phyloP scores from a whole-genome alignment of 495 filamentous ascomycete species.

The Aspergillus panamensis region DNA sequence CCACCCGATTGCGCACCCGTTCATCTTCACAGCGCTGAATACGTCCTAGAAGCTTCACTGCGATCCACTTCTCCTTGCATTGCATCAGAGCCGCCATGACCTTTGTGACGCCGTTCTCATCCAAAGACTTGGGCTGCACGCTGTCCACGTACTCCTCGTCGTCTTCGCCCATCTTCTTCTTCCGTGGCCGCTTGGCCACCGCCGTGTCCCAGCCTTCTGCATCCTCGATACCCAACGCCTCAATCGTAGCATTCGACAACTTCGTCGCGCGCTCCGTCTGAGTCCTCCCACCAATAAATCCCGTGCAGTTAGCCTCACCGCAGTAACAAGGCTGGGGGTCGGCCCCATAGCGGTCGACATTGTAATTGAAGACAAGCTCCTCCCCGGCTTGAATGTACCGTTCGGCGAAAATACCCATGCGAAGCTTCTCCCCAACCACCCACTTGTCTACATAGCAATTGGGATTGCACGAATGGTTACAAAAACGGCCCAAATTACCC shows the following conservation, averaged over 20 bases:
- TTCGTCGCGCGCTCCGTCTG: conserved; percentile 96
- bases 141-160: conserved; percentile 97
- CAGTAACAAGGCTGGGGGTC: conserved; percentile 97
- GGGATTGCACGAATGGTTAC: conserved; percentile 98
- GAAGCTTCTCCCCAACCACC: conserved; percentile 96
- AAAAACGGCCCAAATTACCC: conserved; percentile 93
- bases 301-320: conserved; percentile 89
- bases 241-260: conserved; percentile 82
- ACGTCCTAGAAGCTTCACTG: conserved; percentile 86
- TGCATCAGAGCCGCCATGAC: conserved; percentile 99
- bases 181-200: conserved; percentile 81
- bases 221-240: conserved; percentile 94
- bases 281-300: conserved; percentile 95
- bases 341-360: conserved; percentile 96
- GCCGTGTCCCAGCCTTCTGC: conserved; percentile 87
- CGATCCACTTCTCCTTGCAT: conserved; percentile 99
- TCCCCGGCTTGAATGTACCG: conserved; percentile 83
- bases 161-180: conserved; percentile 90
- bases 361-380: conserved; percentile 99
- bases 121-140: conserved; percentile 75
- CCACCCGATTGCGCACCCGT: conserved; percentile 78
- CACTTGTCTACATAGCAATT: conserved; percentile 99
- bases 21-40: conserved; percentile 91
- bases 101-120: conserved; percentile 87
- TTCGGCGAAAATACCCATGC: conserved; percentile 98